Conservation (phyloP, 805 yeast genomes). For the Torulaspora maleeae region DNA sequence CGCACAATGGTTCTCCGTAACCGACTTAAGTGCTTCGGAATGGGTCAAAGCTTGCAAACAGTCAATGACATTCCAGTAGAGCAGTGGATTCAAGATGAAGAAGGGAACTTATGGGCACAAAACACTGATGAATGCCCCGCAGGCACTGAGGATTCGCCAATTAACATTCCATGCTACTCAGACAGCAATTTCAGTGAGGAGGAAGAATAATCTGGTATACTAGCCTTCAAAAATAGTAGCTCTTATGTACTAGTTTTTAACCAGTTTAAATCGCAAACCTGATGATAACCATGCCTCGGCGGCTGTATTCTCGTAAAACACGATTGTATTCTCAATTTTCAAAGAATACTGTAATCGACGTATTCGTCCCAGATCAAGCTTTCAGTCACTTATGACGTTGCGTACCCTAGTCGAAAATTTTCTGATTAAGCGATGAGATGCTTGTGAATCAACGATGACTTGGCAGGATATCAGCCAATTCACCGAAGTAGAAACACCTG, state of each 20-base stretch:
- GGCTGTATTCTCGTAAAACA: too few relatives aligned
- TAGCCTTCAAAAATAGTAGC: too few relatives aligned
- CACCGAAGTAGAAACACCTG: background rate
- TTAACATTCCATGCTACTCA: background rate
- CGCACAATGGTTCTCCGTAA: slow-evolving; percentile 14
- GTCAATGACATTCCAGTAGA: slow-evolving; percentile 10
- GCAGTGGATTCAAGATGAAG: slow-evolving; percentile 15
- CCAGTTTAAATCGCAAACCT: too few relatives aligned
- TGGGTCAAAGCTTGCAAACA: slow-evolving; percentile 7
- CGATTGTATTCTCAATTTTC: too few relatives aligned
- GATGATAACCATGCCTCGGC: too few relatives aligned
- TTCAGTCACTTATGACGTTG: slow-evolving; percentile 1
- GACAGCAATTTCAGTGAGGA: slow-evolving; percentile 7
- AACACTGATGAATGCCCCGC: background rate
- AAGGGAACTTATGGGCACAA: background rate
- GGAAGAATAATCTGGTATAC: too few relatives aligned
- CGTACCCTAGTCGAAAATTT: slow-evolving; percentile 1
- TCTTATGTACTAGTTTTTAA: too few relatives aligned
- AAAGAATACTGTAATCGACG: too few relatives aligned
- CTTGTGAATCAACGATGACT: slow-evolving; percentile 1
- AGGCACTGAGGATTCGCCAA: background rate
- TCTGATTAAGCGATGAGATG: slow-evolving; percentile 5
- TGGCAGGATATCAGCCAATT: background rate
- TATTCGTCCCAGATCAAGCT: too few relatives aligned
- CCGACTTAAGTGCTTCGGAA: slow-evolving; percentile 14